Percentiles rank a stretch among this genome's conserved stretches.
Evolutionary conservation across 2,329 filamentous ascomycete genomes (phyloP).

Genomic region (Endothia cerciana): DNA sequence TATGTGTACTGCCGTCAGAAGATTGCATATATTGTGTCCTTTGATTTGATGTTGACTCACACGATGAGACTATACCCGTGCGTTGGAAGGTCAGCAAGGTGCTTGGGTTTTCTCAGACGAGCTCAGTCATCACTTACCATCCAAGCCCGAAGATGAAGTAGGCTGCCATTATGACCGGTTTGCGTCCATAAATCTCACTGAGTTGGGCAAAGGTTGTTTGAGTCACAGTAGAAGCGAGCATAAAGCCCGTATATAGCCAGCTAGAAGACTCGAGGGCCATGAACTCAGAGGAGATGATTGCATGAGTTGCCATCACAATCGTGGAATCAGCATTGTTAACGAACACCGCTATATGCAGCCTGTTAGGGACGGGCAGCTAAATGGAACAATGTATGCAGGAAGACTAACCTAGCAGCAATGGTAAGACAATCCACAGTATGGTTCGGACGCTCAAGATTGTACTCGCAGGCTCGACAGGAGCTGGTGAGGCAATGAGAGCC

Average conservation of each 20-base stretch:
- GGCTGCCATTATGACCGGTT: conserved; percentile 50
- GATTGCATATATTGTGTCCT: neutral
- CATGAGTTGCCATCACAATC: conserved; percentile 68
- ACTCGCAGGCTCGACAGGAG: neutral
- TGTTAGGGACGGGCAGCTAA: neutral
- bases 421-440: conserved; percentile 34
- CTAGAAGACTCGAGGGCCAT: conserved; percentile 58
- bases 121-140: conserved; percentile 43
- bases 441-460: conserved; percentile 5
- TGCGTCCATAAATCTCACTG: conserved; percentile 62
- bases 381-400: neutral
- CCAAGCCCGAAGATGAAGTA: conserved; percentile 55
- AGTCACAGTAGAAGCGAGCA: conserved; percentile 53
- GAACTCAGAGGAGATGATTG: conserved; percentile 65
- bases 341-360: conserved; percentile 56
- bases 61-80: conserved; percentile 32
- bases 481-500: conserved; percentile 10
- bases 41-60: conserved; percentile 34
- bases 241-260: conserved; percentile 60
- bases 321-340: conserved; percentile 67
- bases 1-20: neutral
- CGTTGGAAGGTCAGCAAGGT: neutral
- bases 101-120: neutral
- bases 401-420: conserved; percentile 33
- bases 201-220: conserved; percentile 61